Conservation (phyloP, 345 rosid genomes). For the Gynandropsis gynandra region DNA sequence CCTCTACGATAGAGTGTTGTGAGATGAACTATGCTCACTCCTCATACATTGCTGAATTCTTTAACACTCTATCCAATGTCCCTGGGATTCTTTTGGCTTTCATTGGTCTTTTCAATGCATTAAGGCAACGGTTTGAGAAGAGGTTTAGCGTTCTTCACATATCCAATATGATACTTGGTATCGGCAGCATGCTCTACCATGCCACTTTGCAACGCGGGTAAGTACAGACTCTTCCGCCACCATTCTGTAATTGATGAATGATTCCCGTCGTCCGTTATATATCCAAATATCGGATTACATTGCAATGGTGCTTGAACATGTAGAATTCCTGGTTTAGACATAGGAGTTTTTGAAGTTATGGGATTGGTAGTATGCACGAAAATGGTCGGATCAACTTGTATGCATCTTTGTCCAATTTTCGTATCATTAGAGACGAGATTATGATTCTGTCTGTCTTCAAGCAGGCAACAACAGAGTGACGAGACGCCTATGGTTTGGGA, state of each 20-base stretch:
- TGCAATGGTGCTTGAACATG: too few species aligned
- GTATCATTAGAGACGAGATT: neutral
- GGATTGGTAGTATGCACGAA: too few species aligned
- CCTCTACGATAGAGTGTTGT: slow-evolving; percentile 73
- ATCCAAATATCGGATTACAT: too few species aligned
- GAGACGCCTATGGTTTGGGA: slow-evolving; percentile 99
- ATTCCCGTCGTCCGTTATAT: too few species aligned
- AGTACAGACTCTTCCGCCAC: slow-evolving; percentile 16
- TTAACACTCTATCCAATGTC: slow-evolving; percentile 69
- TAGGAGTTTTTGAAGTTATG: too few species aligned
- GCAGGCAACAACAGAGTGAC: slow-evolving; percentile 95
- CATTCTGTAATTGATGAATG: neutral
- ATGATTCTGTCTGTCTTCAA: neutral
- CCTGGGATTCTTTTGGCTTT: slow-evolving; percentile 78
- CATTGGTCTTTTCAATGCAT: slow-evolving; percentile 72
- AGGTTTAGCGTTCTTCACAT: slow-evolving; percentile 86
- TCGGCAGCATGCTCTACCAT: slow-evolving; percentile 93
- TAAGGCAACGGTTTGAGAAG: slow-evolving; percentile 90
- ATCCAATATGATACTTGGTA: slow-evolving; percentile 80
- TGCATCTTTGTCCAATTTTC: neutral
- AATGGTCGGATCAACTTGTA: too few species aligned
- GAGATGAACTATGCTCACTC: slow-evolving; percentile 72
- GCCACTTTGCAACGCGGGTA: slow-evolving; percentile 73
- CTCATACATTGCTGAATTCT: slow-evolving; percentile 84
- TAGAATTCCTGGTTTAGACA: too few species aligned